Evolutionary conservation across 1,139 yeast species (phyloP), one percentile per base, ranked within the genome.

Genomic region (Saccharomyces pastorianus): DNA sequence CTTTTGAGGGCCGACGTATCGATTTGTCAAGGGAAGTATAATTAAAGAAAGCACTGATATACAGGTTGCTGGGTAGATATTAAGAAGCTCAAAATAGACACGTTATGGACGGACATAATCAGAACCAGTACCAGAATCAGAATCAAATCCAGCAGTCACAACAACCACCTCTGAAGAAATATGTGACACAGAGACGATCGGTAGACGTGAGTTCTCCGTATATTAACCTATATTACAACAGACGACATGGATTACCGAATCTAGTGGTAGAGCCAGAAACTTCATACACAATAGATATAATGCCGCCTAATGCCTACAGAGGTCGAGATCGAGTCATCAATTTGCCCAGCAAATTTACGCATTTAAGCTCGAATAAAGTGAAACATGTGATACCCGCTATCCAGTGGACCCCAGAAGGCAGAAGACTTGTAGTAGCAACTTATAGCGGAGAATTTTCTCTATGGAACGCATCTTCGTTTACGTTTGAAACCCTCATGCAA

Each of bases 401-500:
- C 11, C 83, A 82, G 68, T 93, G 98, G 96, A 93, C 99, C 0
- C 98, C 98, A 0, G 98, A 91, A 62, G 98, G 97, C 0, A 77
- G 98, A 60, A 75, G 99, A 59, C 75, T 95, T 56, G 77, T 93
- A 51, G 96, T 95, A 6, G 96, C 96, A 0, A 83, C 95, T 17
- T 90, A 88, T 71, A 83, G 90, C 58, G 99, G 99, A 34, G 99
- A 93, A 68, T 91, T 93, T 71, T 91, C 99, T 6, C 76, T 93
- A 47, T 93, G 99, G 99, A 91, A 91, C 69, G 98, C 98, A 13
- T 81, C 88, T 79, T 86, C 96, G 6, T 93, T 93, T 73, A 90
- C 89, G 67, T 91, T 93, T 67, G 99, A 93, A 70, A 88, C 96
- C 51, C 90, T 95, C 61, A 93, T 91, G 95, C 99, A 93, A 74